Percentiles rank a stretch among this genome's conserved stretches.
Evolutionary conservation across 2,329 filamentous ascomycete genomes (phyloP).

Genomic region (Aspergillus brasiliensis): DNA sequence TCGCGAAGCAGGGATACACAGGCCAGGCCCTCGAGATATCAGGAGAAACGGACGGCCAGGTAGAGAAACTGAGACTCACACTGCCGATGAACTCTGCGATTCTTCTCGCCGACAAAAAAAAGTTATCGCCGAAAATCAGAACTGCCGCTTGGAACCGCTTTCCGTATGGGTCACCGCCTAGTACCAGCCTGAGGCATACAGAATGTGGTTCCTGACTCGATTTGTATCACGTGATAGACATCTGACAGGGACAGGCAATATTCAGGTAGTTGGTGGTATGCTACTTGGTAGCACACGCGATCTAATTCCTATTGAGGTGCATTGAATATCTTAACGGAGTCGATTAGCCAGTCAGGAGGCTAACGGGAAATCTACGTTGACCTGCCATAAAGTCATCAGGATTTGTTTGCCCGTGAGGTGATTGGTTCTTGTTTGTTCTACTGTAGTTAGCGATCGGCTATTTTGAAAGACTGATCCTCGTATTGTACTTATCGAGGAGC

Average conservation of each 20-base stretch:
- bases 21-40: constrained; percentile 4
- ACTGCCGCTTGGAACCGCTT: constrained; percentile 28
- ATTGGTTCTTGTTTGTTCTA: too few species aligned
- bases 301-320: too few species aligned
- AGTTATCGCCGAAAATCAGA: constrained; percentile 22
- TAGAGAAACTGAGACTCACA: constrained; percentile 3
- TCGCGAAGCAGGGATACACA: background rate
- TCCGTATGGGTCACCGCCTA: constrained; percentile 22
- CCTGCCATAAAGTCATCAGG: too few species aligned
- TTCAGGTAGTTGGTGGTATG: too few species aligned
- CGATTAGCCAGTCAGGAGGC: too few species aligned
- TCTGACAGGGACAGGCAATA: background rate
- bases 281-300: too few species aligned
- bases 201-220: background rate
- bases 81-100: background rate
- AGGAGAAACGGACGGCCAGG: constrained; percentile 1
- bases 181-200: background rate
- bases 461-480: too few species aligned
- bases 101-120: constrained; percentile 25
- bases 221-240: background rate
- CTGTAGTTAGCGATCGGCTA: too few species aligned
- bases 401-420: too few species aligned
- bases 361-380: too few species aligned
- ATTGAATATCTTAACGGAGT: too few species aligned
- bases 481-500: too few species aligned